Evolutionary conservation across 768 basidiomycete species (phyloP).

Genomic region (Mycena belliarum): DNA sequence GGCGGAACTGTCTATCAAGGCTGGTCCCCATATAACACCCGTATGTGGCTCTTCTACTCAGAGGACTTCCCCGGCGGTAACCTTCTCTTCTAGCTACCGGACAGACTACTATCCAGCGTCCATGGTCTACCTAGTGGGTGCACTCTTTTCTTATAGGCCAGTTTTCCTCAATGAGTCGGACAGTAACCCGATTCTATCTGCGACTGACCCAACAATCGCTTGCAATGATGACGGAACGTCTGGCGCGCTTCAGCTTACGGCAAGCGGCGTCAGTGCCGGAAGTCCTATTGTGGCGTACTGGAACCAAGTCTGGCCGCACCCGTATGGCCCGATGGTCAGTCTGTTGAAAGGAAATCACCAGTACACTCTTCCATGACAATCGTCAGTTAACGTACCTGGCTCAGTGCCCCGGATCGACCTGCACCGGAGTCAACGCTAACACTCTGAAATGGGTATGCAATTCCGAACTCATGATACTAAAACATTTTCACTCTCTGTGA

Average conservation of each 20-base stretch:
- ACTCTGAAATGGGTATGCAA: constrained; percentile 43
- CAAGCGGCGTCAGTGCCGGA: constrained; percentile 43
- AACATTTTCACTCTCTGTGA: neutral
- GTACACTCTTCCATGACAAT: neutral
- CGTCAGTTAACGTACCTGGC: constrained; percentile 47
- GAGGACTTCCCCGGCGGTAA: neutral
- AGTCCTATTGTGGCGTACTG: constrained; percentile 45
- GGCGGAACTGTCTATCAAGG: constrained; percentile 42
- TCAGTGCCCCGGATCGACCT: constrained; percentile 44
- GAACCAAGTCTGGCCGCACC: constrained; percentile 48
- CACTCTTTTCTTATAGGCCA: neutral
- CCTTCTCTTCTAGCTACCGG: constrained; percentile 27
- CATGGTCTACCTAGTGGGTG: constrained; percentile 45
- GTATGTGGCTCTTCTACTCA: neutral
- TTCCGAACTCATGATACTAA: neutral
- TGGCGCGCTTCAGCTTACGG: constrained; percentile 43
- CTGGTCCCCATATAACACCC: constrained; percentile 44
- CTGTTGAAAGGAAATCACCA: neutral
- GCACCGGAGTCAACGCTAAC: constrained; percentile 39
- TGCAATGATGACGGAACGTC: constrained; percentile 48
- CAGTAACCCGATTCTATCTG: constrained; percentile 43
- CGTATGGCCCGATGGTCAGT: constrained; percentile 43
- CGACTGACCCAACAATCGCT: constrained; percentile 40
- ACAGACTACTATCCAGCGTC: constrained; percentile 44
- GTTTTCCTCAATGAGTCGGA: neutral